A percentile compares a stretch with the other conserved stretches of the same genome.
phyloP scores from a whole-genome alignment of 352 stramenopile species.

The Phytophthora pinifolia region DNA sequence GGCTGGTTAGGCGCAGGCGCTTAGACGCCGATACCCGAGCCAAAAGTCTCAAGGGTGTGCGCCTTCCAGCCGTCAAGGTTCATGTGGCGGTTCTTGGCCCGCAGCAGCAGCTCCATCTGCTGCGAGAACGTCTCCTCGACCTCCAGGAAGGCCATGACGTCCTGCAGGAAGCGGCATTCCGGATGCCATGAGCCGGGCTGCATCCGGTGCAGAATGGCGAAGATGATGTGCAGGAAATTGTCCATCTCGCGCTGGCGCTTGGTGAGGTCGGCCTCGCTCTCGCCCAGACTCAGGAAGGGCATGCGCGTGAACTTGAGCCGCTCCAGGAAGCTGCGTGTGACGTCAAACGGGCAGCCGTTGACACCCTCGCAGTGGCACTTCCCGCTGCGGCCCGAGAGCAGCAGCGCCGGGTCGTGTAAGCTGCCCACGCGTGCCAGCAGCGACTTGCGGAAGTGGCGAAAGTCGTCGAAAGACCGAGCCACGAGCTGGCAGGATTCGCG shows the following conservation, averaged over 20 bases:
- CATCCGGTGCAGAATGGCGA: conserved; percentile 79
- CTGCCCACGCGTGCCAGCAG: conserved; percentile 62
- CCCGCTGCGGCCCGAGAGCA: conserved; percentile 37
- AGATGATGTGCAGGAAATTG: conserved; percentile 82
- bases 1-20: conserved; percentile 1
- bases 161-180: conserved; percentile 79
- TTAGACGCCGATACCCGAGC: conserved; percentile 68
- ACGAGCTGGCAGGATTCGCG: conserved; percentile 72
- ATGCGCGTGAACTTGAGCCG: conserved; percentile 75
- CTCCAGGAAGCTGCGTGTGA: conserved; percentile 70
- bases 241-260: conserved; percentile 80
- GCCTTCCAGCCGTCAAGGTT: conserved; percentile 79
- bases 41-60: conserved; percentile 74
- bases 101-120: conserved; percentile 66
- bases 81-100: conserved; percentile 65
- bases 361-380: conserved; percentile 62
- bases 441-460: conserved; percentile 73
- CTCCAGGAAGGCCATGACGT: conserved; percentile 79
- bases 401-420: conserved; percentile 36
- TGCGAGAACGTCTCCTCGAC: conserved; percentile 74
- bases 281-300: conserved; percentile 60
- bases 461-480: conserved; percentile 78
- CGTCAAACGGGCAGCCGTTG: conserved; percentile 69
- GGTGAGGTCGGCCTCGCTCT: conserved; percentile 44
- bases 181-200: conserved; percentile 61